Percentiles rank a stretch among this genome's conserved stretches.
Evolutionary conservation across 2,329 filamentous ascomycete species (phyloP).

Genomic region (Aureobasidium sp.): DNA sequence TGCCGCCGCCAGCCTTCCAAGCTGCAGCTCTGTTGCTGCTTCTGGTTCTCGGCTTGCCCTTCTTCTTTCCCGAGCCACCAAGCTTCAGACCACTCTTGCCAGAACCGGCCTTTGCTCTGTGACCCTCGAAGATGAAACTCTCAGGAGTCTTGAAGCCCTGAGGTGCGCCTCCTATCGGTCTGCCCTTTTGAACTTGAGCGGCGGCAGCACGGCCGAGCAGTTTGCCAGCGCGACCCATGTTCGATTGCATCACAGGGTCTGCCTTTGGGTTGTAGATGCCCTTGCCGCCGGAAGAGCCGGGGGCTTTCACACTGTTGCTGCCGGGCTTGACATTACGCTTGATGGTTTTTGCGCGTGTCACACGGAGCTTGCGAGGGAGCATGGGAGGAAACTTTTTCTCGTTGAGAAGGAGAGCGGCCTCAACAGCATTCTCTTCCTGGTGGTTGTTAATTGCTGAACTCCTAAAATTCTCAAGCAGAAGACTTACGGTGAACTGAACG

Average conservation of each 20-base stretch:
- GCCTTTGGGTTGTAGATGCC: slow-evolving; percentile 59
- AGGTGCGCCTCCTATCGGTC: neutral
- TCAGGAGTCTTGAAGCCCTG: slow-evolving; percentile 53
- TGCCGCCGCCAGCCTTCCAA: slow-evolving; percentile 35
- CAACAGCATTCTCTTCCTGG: slow-evolving; percentile 72
- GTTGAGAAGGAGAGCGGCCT: slow-evolving; percentile 80
- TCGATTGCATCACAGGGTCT: slow-evolving; percentile 62
- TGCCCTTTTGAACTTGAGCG: slow-evolving; percentile 13
- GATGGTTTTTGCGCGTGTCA: slow-evolving; percentile 74
- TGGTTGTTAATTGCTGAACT: slow-evolving; percentile 7
- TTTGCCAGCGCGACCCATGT: slow-evolving; percentile 65
- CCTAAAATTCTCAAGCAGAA: neutral
- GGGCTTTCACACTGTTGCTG: slow-evolving; percentile 17
- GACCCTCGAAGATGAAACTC: slow-evolving; percentile 72
- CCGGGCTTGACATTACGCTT: slow-evolving; percentile 40
- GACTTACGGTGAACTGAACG: slow-evolving; percentile 68
- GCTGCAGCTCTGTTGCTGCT: slow-evolving; percentile 38
- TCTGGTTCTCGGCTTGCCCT: slow-evolving; percentile 36
- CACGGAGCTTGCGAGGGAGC: slow-evolving; percentile 80
- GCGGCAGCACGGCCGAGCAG: slow-evolving; percentile 66
- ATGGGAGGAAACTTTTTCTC: slow-evolving; percentile 91
- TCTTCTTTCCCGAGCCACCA: slow-evolving; percentile 49
- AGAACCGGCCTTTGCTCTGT: slow-evolving; percentile 61
- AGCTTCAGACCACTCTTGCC: slow-evolving; percentile 57
- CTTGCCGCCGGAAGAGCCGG: slow-evolving; percentile 15